phyloP scores from a whole-genome alignment of 495 filamentous ascomycete species.

The Penicillium odoratum region DNA sequence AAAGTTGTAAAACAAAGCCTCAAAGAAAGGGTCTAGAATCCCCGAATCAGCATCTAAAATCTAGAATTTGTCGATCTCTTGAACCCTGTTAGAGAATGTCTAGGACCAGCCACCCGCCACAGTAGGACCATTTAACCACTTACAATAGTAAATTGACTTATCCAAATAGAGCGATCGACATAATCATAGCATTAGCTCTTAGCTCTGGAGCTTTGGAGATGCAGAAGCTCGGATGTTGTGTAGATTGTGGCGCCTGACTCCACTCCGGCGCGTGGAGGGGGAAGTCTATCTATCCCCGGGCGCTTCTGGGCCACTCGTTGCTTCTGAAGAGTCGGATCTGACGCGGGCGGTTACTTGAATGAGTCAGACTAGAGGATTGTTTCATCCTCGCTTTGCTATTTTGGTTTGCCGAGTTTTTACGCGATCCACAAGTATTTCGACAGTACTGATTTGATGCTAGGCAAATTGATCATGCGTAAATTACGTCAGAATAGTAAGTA shows the following conservation, averaged over 20 bases:
- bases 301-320: slow-evolving; percentile 33
- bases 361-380: slow-evolving; percentile 14
- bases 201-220: background rate
- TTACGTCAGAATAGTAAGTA: background rate
- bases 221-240: background rate
- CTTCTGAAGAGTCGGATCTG: slow-evolving; percentile 21
- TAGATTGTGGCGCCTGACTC: slow-evolving; percentile 12
- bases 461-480: background rate
- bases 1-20: background rate
- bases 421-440: background rate
- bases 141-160: background rate
- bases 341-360: slow-evolving; percentile 25
- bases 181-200: background rate
- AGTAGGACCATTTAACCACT: background rate
- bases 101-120: background rate
- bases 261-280: slow-evolving; percentile 34
- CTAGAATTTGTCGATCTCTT: slow-evolving; percentile 17
- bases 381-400: slow-evolving; percentile 15
- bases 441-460: background rate
- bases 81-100: slow-evolving; percentile 4
- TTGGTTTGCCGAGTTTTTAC: background rate
- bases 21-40: slow-evolving; percentile 15
- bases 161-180: background rate
- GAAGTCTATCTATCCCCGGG: slow-evolving; percentile 19
- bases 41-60: slow-evolving; percentile 17